These are phyloP conservation scores for Dillenia suffruticosa DNA, from an alignment of 164 flowering plant species.

Conservation along the genomic window DNA sequence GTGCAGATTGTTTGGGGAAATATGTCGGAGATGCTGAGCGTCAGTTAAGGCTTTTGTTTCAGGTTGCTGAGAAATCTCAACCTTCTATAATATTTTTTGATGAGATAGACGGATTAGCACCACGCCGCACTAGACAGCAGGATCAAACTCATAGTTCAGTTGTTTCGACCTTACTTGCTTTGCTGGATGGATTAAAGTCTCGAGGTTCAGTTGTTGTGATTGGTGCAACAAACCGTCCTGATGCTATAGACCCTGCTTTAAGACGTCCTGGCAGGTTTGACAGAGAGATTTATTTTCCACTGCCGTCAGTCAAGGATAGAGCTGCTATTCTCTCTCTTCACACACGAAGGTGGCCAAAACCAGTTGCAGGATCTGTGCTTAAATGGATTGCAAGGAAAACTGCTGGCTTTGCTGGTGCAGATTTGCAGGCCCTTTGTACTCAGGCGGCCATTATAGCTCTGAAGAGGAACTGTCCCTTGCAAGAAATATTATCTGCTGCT, in stretches of 20 bases:
- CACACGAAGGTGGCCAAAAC: constrained; percentile 89
- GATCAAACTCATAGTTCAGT: constrained; percentile 99
- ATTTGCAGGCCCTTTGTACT: constrained; percentile 95
- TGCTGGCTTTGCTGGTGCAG: constrained; percentile 97
- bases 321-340: constrained; percentile 89
- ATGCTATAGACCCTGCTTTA: constrained; percentile 93
- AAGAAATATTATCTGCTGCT: constrained; percentile 58
- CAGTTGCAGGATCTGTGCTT: constrained; percentile 65
- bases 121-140: constrained; percentile 77
- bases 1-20: constrained; percentile 98
- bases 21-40: constrained; percentile 99
- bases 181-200: constrained; percentile 92
- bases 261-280: constrained; percentile 99
- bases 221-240: constrained; percentile 99
- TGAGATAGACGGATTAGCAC: constrained; percentile 98
- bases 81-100: constrained; percentile 98
- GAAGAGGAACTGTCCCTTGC: constrained; percentile 79
- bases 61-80: constrained; percentile 96
- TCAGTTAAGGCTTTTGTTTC: constrained; percentile 86
- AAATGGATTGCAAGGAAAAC: constrained; percentile 72
- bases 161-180: constrained; percentile 91
- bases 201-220: constrained; percentile 97
- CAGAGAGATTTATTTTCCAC: constrained; percentile 92
- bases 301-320: constrained; percentile 86
- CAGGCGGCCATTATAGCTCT: constrained; percentile 89